Evolutionary conservation across 2,329 filamentous ascomycete species (phyloP).

Genomic region (Hypoxylon sp.): DNA sequence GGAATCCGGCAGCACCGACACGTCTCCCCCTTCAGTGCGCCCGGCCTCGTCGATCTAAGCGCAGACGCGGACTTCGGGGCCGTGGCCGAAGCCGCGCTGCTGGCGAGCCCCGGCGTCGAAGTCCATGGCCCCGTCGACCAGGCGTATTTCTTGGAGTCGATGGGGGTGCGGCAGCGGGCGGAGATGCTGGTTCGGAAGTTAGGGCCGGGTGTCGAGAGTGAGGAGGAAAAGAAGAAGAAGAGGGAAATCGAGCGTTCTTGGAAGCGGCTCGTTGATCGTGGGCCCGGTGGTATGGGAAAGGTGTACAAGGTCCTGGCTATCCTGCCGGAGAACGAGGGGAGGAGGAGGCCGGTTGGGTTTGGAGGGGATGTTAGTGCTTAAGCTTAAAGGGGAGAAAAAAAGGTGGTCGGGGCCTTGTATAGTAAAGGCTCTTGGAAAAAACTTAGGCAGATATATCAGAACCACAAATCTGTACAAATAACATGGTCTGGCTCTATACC

Average conservation of each 20-base stretch:
- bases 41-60: conserved; percentile 88
- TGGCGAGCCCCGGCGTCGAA: conserved; percentile 84
- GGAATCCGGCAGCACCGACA: conserved; percentile 84
- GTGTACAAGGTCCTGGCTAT: conserved; percentile 95
- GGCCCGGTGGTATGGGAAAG: conserved; percentile 90
- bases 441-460: not conserved
- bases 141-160: conserved; percentile 79
- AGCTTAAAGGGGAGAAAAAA: not conserved
- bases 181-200: conserved; percentile 69
- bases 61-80: conserved; percentile 95
- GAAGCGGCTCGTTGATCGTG: conserved; percentile 85
- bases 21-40: conserved; percentile 83
- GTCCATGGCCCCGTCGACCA: conserved; percentile 94
- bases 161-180: conserved; percentile 88
- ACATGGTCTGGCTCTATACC: not conserved
- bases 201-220: conserved; percentile 62
- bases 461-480: conserved; percentile 1
- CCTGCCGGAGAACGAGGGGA: conserved; percentile 82
- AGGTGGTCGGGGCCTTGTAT: not conserved
- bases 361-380: conserved; percentile 74
- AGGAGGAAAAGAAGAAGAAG: conserved; percentile 35
- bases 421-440: not conserved
- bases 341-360: conserved; percentile 88
- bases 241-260: conserved; percentile 79
- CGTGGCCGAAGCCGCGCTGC: conserved; percentile 84